Conservation (phyloP, 1,139 yeast species). For the Kodamaea fungicola region DNA sequence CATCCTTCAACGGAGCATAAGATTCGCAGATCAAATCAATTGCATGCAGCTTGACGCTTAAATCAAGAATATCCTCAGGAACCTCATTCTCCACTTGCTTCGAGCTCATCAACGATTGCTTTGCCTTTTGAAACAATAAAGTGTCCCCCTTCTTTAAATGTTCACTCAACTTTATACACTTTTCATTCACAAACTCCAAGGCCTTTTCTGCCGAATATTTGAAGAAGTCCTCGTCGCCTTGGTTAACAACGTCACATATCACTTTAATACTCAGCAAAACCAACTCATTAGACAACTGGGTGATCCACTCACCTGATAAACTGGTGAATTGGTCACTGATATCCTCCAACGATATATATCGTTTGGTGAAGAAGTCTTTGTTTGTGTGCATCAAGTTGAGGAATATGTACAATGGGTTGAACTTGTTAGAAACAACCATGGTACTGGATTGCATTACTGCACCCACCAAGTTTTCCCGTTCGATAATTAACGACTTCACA, state of each 20-base stretch:
- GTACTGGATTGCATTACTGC: constrained; percentile 32
- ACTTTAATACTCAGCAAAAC: constrained; percentile 17
- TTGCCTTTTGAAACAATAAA: constrained; percentile 11
- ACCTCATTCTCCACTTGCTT: constrained; percentile 14
- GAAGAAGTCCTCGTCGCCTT: constrained; percentile 48
- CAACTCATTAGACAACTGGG: constrained; percentile 2
- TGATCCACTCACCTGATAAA: constrained; percentile 7
- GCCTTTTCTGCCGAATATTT: constrained; percentile 37
- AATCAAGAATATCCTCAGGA: constrained; percentile 27
- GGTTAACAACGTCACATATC: constrained; percentile 45
- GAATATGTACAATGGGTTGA: constrained; percentile 40
- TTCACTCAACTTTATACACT: constrained; percentile 24
- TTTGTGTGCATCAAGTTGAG: constrained; percentile 30
- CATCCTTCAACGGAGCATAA: constrained; percentile 18
- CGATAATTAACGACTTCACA: constrained; percentile 38
- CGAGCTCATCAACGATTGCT: constrained; percentile 22
- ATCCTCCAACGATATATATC: constrained; percentile 48
- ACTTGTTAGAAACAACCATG: constrained; percentile 40
- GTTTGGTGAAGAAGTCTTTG: constrained; percentile 23
- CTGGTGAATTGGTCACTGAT: constrained; percentile 36
- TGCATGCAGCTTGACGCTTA: constrained; percentile 22
- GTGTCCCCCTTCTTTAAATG: constrained; percentile 19
- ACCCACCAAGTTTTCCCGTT: constrained; percentile 20
- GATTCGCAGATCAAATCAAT: constrained; percentile 30
- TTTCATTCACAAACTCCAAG: constrained; percentile 26